A percentile compares a stretch with the other conserved stretches of the same genome.
These are phyloP conservation scores for Penicillium dipodomyicola DNA, from an alignment of 495 filamentous ascomycete species.

Conservation along the genomic window DNA sequence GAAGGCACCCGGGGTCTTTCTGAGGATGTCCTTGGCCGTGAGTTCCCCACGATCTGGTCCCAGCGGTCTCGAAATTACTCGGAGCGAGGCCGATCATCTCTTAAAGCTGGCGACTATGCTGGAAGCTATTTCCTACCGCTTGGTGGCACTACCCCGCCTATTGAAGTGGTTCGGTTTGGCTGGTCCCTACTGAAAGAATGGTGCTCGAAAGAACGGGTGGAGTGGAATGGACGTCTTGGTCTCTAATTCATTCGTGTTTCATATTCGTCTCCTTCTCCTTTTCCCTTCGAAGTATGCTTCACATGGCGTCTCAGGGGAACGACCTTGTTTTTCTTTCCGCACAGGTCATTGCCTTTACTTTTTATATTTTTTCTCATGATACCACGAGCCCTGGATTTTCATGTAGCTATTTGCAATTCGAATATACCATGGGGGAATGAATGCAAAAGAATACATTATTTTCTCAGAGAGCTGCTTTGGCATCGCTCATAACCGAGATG, in stretches of 20 bases:
- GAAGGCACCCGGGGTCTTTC: constrained; percentile 44
- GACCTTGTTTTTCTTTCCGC: constrained; percentile 3
- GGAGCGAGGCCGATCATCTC: constrained; percentile 35
- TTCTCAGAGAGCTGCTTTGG: not conserved
- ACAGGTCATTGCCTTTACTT: constrained; percentile 1
- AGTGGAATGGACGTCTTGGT: constrained; percentile 40
- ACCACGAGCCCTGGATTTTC: constrained; percentile 37
- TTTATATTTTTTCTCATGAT: constrained; percentile 31
- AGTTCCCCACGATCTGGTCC: constrained; percentile 50
- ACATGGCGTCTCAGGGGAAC: not conserved
- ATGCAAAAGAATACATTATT: constrained; percentile 12
- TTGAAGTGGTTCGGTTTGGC: constrained; percentile 50
- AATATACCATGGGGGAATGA: constrained; percentile 24
- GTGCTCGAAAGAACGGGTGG: constrained; percentile 43
- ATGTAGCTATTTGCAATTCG: constrained; percentile 23
- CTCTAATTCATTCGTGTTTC: constrained; percentile 20
- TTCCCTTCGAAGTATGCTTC: not conserved
- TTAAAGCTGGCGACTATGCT: constrained; percentile 42
- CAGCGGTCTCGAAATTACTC: constrained; percentile 36
- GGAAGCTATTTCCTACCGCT: constrained; percentile 46
- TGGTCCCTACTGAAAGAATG: constrained; percentile 46
- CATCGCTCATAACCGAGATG: not conserved
- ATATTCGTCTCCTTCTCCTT: not conserved
- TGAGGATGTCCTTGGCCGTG: constrained; percentile 41
- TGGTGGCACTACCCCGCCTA: constrained; percentile 37